phyloP scores from a whole-genome alignment of 2,329 filamentous ascomycete species.

The Pezicula carpinea region DNA sequence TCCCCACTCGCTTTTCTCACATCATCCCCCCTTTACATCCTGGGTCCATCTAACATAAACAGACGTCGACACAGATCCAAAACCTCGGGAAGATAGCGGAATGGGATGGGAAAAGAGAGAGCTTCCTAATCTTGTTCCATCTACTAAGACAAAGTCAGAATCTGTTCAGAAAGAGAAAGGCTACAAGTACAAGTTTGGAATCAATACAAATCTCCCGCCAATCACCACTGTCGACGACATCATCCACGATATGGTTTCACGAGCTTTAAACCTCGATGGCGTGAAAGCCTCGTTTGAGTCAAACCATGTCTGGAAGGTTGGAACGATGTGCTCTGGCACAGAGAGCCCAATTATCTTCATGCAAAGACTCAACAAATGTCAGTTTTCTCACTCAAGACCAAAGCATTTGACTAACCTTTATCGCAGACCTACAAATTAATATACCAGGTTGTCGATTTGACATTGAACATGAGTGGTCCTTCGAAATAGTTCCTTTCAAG shows the following conservation, averaged over 20 bases:
- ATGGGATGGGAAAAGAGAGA: no score
- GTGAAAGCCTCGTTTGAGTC: slow-evolving; percentile 12
- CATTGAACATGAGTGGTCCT: slow-evolving; percentile 53
- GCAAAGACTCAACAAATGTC: slow-evolving; percentile 47
- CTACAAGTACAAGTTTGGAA: slow-evolving; percentile 7
- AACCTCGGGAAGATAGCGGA: no score
- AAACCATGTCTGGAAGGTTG: slow-evolving; percentile 45
- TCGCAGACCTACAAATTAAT: no score
- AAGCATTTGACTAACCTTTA: no score
- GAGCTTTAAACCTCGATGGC: not conserved
- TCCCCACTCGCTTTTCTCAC: no score
- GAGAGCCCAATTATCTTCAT: slow-evolving; percentile 68
- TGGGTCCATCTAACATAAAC: no score
- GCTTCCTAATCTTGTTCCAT: no score
- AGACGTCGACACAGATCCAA: no score
- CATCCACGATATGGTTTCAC: slow-evolving; percentile 7
- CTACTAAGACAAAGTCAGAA: no score
- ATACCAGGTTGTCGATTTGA: slow-evolving; percentile 2
- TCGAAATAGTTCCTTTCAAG: slow-evolving; percentile 60
- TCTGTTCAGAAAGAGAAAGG: no score
- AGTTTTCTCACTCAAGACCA: slow-evolving; percentile 9
- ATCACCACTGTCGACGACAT: not conserved
- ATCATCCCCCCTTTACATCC: no score
- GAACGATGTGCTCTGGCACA: slow-evolving; percentile 75
- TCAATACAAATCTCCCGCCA: slow-evolving; percentile 2